Evolutionary conservation across 2,329 filamentous ascomycete species (phyloP), one percentile per base, ranked within the genome.

Genomic region (Nemania abortiva): DNA sequence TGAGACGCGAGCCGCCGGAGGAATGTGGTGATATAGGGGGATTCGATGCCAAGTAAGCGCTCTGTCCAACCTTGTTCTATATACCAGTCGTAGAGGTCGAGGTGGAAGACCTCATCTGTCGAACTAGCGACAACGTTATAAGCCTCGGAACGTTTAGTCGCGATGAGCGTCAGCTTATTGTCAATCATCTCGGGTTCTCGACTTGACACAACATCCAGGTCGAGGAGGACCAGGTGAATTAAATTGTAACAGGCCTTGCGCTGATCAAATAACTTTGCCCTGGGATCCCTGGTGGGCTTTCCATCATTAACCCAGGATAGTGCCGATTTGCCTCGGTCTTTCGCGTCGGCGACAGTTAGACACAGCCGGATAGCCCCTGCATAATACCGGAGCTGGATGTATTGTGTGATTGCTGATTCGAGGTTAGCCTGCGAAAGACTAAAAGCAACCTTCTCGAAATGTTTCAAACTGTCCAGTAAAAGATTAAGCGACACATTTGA

Each of bases 81-180:
- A 80, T 99, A 99, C 95, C 96, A 99, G 76, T 98, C 95, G 79
- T 98, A 99, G n/a, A 99, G 86, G 75, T 93, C 94, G 70, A 93
- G 97, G 79, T 98, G 92, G 83, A 99, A 99, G 4, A 98, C 92
- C 77, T 98, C 93, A 74, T 99, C 96, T 15, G 91, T 88, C 0
- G 95, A 97, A 67, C 88, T 88, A 77, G 97, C 93, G 74, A 99
- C 94, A 2, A 98, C 92, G 53, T 91, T 89, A 81, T 98, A 97
- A 0, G 96, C 95, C 82, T 99, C 95, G 58, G 89, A 88, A 72
- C 92, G 89, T 79, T 96, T 94, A 55, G 91, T 95, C 1, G 91
- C 90, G 22, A 92, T 88, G 13, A 93, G 81, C 0, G 94, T 95
- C 59, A 89, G 87, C 73, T 92, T 90, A 20, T 95, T 95, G 75